Conservation (phyloP, 345 rosid genomes). For the Hirschfeldia incana region DNA sequence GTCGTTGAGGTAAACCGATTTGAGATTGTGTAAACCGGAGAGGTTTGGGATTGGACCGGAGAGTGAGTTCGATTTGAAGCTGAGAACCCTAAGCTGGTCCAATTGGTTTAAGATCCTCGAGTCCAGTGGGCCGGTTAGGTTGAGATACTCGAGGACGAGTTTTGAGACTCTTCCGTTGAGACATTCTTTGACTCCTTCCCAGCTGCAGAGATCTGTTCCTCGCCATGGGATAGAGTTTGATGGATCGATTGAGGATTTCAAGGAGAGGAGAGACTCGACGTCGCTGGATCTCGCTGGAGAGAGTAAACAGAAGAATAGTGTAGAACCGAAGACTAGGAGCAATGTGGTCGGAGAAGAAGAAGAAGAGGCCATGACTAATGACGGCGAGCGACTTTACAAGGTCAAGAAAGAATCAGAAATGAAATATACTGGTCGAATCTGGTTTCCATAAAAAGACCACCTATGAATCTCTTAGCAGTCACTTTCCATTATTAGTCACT, state of each 20-base stretch:
- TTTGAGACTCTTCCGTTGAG: constrained; percentile 74
- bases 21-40: constrained; percentile 72
- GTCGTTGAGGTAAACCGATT: constrained; percentile 63
- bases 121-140: constrained; percentile 65
- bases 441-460: constrained; percentile 30
- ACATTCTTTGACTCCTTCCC: constrained; percentile 82
- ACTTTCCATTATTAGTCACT: constrained; percentile 28
- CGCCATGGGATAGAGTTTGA: constrained; percentile 57
- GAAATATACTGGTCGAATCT: constrained; percentile 6
- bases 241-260: constrained; percentile 77
- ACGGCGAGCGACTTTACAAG: neutral
- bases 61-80: constrained; percentile 82
- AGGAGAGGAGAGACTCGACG: constrained; percentile 58
- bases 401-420: constrained; percentile 17
- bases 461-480: constrained; percentile 13
- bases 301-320: constrained; percentile 37
- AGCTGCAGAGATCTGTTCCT: constrained; percentile 57
- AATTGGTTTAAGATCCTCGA: constrained; percentile 52
- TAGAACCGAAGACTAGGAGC: constrained; percentile 16
- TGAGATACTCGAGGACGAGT: constrained; percentile 70
- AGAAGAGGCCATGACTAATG: constrained; percentile 34
- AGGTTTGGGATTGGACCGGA: constrained; percentile 72
- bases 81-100: constrained; percentile 85
- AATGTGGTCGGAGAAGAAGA: constrained; percentile 32
- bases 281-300: constrained; percentile 58